phyloP scores from a whole-genome alignment of 2,329 filamentous ascomycete genomes.

The Myriosclerotinia duriaeana region DNA sequence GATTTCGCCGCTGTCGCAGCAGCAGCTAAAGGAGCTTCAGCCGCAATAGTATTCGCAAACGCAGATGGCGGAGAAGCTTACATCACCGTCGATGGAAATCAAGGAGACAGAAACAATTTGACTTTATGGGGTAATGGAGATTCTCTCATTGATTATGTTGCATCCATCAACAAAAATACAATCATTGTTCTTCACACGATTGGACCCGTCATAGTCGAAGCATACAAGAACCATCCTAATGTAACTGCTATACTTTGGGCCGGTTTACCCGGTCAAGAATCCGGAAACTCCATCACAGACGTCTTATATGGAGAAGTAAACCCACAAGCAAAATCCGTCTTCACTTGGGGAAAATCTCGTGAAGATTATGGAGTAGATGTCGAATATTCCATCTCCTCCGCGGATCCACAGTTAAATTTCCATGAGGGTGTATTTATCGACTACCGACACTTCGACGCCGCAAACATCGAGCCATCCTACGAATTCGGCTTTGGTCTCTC shows the following conservation, averaged over 20 bases:
- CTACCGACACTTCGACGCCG: conserved; percentile 70
- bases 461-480: conserved; percentile 64
- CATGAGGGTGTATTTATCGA: conserved; percentile 79
- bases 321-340: conserved; percentile 73
- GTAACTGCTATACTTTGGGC: conserved; percentile 83
- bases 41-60: conserved; percentile 86
- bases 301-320: conserved; percentile 79
- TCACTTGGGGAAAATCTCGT: conserved; percentile 67
- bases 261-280: conserved; percentile 81
- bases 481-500: conserved; percentile 80
- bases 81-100: conserved; percentile 77
- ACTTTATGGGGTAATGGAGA: conserved; percentile 86
- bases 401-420: conserved; percentile 68
- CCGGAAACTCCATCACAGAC: conserved; percentile 74
- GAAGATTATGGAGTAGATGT: conserved; percentile 46
- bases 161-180: conserved; percentile 77
- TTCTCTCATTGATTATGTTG: conserved; percentile 74
- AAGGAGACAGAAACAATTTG: conserved; percentile 87
- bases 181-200: conserved; percentile 87
- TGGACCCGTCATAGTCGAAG: conserved; percentile 74
- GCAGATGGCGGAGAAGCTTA: conserved; percentile 82
- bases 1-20: conserved; percentile 54
- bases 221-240: conserved; percentile 74
- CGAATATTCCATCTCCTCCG: conserved; percentile 45
- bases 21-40: conserved; percentile 63